Evolutionary conservation across 768 basidiomycete species (phyloP), one percentile per base, ranked within the genome.

Genomic region (Leccinum disarticulatum): DNA sequence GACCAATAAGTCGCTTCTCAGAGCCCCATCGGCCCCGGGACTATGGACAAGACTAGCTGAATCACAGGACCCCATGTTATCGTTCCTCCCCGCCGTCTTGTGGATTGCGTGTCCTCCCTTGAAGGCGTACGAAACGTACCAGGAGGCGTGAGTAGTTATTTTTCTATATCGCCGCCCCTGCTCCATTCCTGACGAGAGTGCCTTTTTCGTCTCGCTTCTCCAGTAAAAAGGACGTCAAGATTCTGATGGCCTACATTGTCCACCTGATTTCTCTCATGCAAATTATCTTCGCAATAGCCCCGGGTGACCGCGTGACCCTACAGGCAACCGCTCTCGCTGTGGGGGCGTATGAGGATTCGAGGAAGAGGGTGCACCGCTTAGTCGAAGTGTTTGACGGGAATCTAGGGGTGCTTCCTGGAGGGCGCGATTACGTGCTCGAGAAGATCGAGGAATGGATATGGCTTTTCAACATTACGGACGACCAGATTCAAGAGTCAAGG

Each of bases 211-310:
- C 48, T 4, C 28, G 17, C 25, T 25, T n/a, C 22, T 49, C 11
- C 15, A 64, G 64, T 7, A 54, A 56, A 48, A 56, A 33, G 27
- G 55, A 56, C 19, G 64, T 56, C 19, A 65, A 56, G 14, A 19
- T 63, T n/a, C 30, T 65, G 30, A 65, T 65, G 55, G 55, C 33
- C 27, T 65, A 56, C 48, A 58, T 62, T 27, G 50, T 66, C 3
- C 52, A 63, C 52, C n/a, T 65, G 30, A 55, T 63, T 19, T 65
- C 56, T 28, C 49, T 62, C 57, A 66, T 65, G 64, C 64, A 66
- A 28, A 36, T 27, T 13, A 7, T 63, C 19, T 65, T 54, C 31
- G 25, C 62, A 46, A 4, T 66, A 15, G 41, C 55, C 1, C 15
- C 49, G 1, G 41, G 48, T 11, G 9, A 22, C 2, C 48, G 13